Evolutionary conservation across 2,329 filamentous ascomycete genomes (phyloP), one percentile per base, ranked within the genome.

Genomic region (Ambrosiella xylebori): DNA sequence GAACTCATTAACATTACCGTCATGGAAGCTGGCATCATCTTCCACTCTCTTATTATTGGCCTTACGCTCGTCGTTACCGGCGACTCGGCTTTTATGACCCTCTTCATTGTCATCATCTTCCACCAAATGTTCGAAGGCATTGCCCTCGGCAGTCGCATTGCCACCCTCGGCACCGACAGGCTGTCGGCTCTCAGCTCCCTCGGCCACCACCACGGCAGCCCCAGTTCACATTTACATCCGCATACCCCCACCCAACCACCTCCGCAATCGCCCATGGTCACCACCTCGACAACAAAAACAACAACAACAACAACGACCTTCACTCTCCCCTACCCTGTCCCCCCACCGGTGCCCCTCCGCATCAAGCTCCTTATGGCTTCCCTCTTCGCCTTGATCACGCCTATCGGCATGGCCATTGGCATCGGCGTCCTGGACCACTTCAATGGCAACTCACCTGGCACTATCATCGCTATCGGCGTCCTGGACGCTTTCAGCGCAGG

Each of bases 91-190:
- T 80, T 80, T 68, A 66, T 74, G 57, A 79, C 76, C 1, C 72
- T 81, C n/a, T 78, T 79, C 60, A 67, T 78, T 49, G 85, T 88
- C 57, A 86, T 89, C 59, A 70, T 88, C 59, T 88, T 88, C 71
- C 85, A 88, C 65, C 85, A 88, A 65, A 80, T 86, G 72, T 87
- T 90, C 64, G 85, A 88, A 66, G 85, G 86, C 3, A 74, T 89
- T 51, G 85, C 85, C 0, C 79, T 89, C 0, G 85, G 59, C 12
- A 59, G 58, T 19, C 85, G 82, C 12, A 88, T 88, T 61, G 82
- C 84, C 7, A 74, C 76, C 0, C 72, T 87, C 1, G 75, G 72
- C 35, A 68, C 66, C 2, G 45, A 3, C 27, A 49, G 58, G 50
- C 47, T 49, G 27, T 61, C 64, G 15, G 40, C 55, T 17, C 58